Evolutionary conservation across 169 alveolate species (phyloP).

Genomic region (Perkinsus chesapeaki): DNA sequence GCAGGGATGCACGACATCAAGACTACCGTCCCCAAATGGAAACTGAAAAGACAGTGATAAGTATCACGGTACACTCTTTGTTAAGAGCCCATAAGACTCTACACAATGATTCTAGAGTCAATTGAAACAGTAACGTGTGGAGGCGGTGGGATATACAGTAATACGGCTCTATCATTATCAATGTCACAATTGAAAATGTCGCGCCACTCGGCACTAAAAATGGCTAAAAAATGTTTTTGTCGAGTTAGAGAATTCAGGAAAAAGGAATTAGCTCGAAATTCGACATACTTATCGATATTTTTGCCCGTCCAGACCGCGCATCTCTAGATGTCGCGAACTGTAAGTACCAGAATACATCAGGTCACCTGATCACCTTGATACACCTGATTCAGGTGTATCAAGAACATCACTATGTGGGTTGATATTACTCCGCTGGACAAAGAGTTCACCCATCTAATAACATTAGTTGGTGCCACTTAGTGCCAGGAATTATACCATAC

Average conservation of each 20-base stretch:
- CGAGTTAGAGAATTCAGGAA: not conserved
- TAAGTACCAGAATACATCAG: not conserved
- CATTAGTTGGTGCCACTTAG: too few species aligned
- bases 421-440: slow-evolving; percentile 5
- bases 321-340: not conserved
- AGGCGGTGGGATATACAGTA: not conserved
- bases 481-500: not conserved
- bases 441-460: slow-evolving; percentile 3
- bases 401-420: not conserved
- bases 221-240: not conserved
- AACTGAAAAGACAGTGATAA: not conserved
- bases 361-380: too few species aligned
- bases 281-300: not conserved
- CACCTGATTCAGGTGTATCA: too few species aligned
- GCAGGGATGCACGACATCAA: not conserved
- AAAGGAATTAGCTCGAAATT: not conserved
- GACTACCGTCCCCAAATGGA: not conserved
- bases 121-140: not conserved
- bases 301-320: not conserved
- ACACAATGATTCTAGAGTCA: not conserved
- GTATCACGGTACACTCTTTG: not conserved
- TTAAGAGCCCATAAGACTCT: not conserved
- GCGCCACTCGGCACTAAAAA: not conserved
- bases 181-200: too few species aligned
- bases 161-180: not conserved